These are phyloP conservation scores for Millerozyma acaciae DNA, from an alignment of 805 yeast genomes.

Conservation along the genomic window DNA sequence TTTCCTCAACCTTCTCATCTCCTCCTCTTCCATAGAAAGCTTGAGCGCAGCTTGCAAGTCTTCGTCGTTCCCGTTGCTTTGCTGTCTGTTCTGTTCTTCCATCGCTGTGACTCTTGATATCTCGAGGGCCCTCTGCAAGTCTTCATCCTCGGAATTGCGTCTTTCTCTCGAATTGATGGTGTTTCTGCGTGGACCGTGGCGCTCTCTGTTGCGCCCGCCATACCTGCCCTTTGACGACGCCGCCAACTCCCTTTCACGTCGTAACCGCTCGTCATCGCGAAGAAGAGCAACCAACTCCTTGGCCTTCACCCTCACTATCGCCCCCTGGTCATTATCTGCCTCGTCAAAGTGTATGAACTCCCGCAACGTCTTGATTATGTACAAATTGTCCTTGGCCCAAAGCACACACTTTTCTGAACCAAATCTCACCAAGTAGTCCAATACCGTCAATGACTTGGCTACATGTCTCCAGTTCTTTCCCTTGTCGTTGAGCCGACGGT, in stretches of 20 bases:
- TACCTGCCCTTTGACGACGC: constrained; percentile 14
- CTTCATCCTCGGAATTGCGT: constrained; percentile 30
- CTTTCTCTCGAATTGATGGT: constrained; percentile 6
- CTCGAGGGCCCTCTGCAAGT: constrained; percentile 72
- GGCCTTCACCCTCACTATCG: constrained; percentile 81
- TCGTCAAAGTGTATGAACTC: constrained; percentile 86
- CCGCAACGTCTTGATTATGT: constrained; percentile 81
- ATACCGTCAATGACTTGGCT: constrained; percentile 83
- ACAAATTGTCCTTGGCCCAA: constrained; percentile 89
- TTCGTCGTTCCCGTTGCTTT: constrained; percentile 46
- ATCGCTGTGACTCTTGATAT: constrained; percentile 78
- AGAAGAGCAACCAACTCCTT: constrained; percentile 79
- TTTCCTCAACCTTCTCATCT: constrained; percentile 48
- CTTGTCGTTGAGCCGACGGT: constrained; percentile 87
- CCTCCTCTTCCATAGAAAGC: constrained; percentile 74
- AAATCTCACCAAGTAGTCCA: constrained; percentile 78
- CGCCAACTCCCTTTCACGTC: constrained; percentile 58
- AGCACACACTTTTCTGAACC: constrained; percentile 87
- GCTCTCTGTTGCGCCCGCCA: constrained; percentile 26
- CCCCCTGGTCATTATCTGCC: constrained; percentile 79
- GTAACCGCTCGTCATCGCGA: constrained; percentile 76
- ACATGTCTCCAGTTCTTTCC: constrained; percentile 98
- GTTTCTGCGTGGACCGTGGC: constrained; percentile 15
- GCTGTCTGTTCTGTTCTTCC: constrained; percentile 65
- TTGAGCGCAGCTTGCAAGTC: constrained; percentile 67